Base-by-base conservation (phyloP, 2,329 filamentous ascomycete genomes). In the Claviceps sp. region DNA sequence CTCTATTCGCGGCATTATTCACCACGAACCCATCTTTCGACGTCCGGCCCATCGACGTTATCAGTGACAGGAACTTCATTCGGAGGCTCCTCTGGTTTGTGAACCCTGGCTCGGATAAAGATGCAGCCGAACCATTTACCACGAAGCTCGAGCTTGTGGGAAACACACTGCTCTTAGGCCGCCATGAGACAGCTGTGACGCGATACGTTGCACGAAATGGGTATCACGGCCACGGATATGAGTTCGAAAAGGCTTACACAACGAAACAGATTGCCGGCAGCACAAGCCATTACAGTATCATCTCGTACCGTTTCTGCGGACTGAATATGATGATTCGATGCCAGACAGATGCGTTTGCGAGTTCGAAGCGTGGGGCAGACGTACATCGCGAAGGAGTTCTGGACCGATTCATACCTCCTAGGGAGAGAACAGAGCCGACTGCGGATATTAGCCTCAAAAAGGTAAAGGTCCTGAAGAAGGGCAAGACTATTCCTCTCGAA, bases 31-130 rank as follows among this genome's bases (percentile, higher is more conserved):
- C 72, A 7, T 60, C 60, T 0, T 71, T 71, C 47, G 63, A 73
- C 49, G 59, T 75, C n/a, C 30, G 56, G 22, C 45, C 58, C 0
- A 54, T 70, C 46, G 68, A 75, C 56, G 51, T 76, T 13, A 62
- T 76, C 20, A 71, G 67, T 2, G 72, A 75, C 55, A 61, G 71
- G 37, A 73, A 72, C 59, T 74, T 71, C 50, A 66, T 76, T 50
- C 70, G 72, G 37, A 76, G 75, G 58, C 68, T 76, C 24, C 62
- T 76, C 1, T 62, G 63, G 2, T 74, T 76, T 54, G 54, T 74
- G 47, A 60, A 68, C 40, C 64, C 64, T 1, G 50, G 20, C 5
- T 54, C 57, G 2, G 51, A 45, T 22, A 59, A 52, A 43, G 54
- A 62, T 38, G 53, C 56, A 16, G 56, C 60, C 16, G 61, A 70